These are phyloP conservation scores for Thelonectria olida DNA, from an alignment of 2,329 filamentous ascomycete genomes.

Conservation along the genomic window DNA sequence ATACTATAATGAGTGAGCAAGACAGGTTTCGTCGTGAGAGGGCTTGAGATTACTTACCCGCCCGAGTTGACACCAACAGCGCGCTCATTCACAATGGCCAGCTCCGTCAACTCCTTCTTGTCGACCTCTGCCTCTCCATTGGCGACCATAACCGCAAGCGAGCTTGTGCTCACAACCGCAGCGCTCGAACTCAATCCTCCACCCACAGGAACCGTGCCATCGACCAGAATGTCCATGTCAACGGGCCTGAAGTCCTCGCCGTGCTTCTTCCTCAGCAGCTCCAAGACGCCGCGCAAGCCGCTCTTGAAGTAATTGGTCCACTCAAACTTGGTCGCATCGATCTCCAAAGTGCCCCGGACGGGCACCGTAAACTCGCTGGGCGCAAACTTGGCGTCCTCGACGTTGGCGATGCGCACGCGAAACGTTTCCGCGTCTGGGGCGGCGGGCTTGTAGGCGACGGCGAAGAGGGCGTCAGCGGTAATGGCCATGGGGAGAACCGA, in stretches of 20 bases:
- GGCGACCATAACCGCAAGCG: conserved; percentile 86
- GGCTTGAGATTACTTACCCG: conserved; percentile 65
- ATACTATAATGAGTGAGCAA: conserved; percentile 67
- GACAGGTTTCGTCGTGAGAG: not conserved
- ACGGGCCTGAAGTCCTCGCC: conserved; percentile 68
- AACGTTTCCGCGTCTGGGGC: conserved; percentile 63
- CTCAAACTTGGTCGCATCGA: conserved; percentile 86
- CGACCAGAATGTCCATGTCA: conserved; percentile 88
- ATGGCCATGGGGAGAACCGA: conserved; percentile 96
- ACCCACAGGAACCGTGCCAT: conserved; percentile 91
- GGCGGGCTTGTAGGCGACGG: conserved; percentile 69
- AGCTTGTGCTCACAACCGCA: conserved; percentile 90
- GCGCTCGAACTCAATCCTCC: conserved; percentile 94
- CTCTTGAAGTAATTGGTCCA: conserved; percentile 99
- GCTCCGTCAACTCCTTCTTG: conserved; percentile 90
- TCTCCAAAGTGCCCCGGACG: conserved; percentile 70
- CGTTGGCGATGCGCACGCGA: conserved; percentile 81
- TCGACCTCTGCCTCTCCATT: conserved; percentile 82
- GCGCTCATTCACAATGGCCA: conserved; percentile 93
- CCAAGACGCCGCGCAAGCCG: conserved; percentile 82
- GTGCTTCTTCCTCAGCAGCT: conserved; percentile 75
- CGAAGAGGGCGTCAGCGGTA: conserved; percentile 88
- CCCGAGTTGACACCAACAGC: conserved; percentile 96
- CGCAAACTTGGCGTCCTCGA: conserved; percentile 79
- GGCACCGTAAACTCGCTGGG: conserved; percentile 78